Base-by-base conservation (phyloP, 2,329 filamentous ascomycete genomes). In the Colletotrichum zoysiae region DNA sequence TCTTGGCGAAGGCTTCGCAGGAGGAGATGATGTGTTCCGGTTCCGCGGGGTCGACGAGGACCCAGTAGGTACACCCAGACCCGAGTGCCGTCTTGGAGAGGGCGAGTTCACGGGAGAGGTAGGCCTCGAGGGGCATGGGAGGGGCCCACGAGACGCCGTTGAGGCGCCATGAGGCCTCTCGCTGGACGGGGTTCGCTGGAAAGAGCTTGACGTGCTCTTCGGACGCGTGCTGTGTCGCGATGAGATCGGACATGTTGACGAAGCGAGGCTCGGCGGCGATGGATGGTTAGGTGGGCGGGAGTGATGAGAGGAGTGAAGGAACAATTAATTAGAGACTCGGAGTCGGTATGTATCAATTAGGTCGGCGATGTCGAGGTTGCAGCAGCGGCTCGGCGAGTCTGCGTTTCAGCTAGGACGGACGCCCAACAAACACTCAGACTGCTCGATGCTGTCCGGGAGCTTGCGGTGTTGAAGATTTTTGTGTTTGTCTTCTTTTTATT, bases 1-100 rank as follows among this genome's bases (percentile, higher is more conserved):
- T 77, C 67, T 73, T 73, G 33, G 70, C 70, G 56, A 62, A 66
- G 8, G 67, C 61, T n/a, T 73, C 70, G 75, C 81, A 83, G 67
- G 79, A 82, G 8, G 81, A 78, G 23, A 83, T 75, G 62, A 83
- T 73, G 40, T 75, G 76, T 2, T 74, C 63, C 14, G 76, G 77
- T 18, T 81, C 75, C 4, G 75, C 73, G 20, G 75, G 76, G 60
- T 76, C 72, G 30, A 76, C 76, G 16, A 82, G 71, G 11, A 81
- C 76, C 78, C 78, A 83, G 72, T 79, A 79, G 42, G 58, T 75
- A 73, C 78, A 77, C 46, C 71, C 64, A 23, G 76, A 74, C 35
- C 76, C 75, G 12, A 79, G 75, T 16, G 75, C 77, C 46, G 76
- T 76, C 44, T 76, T 66, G 20, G 78, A 76, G 33, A 81, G 76